Evolutionary conservation across 169 alveolate species (phyloP).

Genomic region (Eimeria tenella): DNA sequence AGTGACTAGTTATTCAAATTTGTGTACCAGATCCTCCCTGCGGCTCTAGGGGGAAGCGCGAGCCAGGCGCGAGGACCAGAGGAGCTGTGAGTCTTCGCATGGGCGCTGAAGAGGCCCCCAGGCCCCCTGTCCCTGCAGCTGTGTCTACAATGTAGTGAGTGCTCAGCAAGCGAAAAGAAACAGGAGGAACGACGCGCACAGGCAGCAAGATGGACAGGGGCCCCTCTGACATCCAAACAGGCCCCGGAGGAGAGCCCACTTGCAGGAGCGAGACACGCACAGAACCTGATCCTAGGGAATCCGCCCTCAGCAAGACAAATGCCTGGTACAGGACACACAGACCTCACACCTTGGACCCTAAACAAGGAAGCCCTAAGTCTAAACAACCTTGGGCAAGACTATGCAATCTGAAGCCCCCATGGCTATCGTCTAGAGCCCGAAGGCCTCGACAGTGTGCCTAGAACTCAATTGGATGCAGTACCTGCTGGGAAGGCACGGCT

Average conservation of each 20-base stretch:
- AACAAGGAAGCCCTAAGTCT: neutral
- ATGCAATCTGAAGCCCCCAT: too few species aligned
- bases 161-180: conserved; percentile 5
- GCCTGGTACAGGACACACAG: neutral
- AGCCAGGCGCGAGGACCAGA: neutral
- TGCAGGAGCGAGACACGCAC: conserved; percentile 7
- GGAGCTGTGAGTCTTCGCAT: neutral
- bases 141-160: neutral
- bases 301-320: neutral
- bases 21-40: conserved; percentile 29
- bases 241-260: neutral
- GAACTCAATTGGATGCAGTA: neutral
- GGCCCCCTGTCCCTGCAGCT: neutral
- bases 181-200: conserved; percentile 1
- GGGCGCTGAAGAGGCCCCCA: too few species aligned
- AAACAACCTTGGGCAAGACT: too few species aligned
- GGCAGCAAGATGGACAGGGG: neutral
- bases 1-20: neutral
- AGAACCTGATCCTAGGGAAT: neutral
- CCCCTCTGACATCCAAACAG: neutral
- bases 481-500: conserved; percentile 3
- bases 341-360: neutral
- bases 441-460: too few species aligned
- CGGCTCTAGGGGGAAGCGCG: conserved; percentile 38
- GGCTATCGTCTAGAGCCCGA: too few species aligned